These are phyloP conservation scores for Cetraspora pellucida DNA, from an alignment of 192 early-diverging fungal genomes.

Conservation along the genomic window DNA sequence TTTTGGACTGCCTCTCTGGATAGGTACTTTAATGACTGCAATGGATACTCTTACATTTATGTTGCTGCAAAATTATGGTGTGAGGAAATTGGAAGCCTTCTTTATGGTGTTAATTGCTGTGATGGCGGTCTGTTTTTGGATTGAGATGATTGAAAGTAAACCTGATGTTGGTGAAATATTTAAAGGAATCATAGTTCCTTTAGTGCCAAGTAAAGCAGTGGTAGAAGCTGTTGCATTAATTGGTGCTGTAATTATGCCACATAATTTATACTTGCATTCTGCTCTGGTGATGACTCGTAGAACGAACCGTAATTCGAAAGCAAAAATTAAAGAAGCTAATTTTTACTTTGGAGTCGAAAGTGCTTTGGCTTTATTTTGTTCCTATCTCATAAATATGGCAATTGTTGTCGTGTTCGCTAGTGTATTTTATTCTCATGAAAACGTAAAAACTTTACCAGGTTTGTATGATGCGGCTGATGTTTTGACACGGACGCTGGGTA, in stretches of 20 bases:
- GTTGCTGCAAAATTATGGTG: slow-evolving; percentile 62
- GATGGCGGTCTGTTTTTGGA: slow-evolving; percentile 78
- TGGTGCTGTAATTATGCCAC: slow-evolving; percentile 83
- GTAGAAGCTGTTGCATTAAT: slow-evolving; percentile 71
- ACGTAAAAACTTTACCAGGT: slow-evolving; percentile 49
- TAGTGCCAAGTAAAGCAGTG: slow-evolving; percentile 55
- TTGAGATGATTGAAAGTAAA: slow-evolving; percentile 59
- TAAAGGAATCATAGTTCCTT: slow-evolving; percentile 56
- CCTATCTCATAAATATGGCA: slow-evolving; percentile 69
- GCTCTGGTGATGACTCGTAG: slow-evolving; percentile 40
- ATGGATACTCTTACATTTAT: slow-evolving; percentile 81
- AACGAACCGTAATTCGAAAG: slow-evolving; percentile 41
- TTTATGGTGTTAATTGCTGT: slow-evolving; percentile 74
- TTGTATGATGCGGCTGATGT: slow-evolving; percentile 65
- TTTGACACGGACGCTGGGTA: slow-evolving; percentile 61
- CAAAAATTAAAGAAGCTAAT: slow-evolving; percentile 65
- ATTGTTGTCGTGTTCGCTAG: slow-evolving; percentile 70
- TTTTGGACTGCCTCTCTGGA: slow-evolving; percentile 65
- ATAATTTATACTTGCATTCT: slow-evolving; percentile 88
- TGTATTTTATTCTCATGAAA: slow-evolving; percentile 42
- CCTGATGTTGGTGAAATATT: slow-evolving; percentile 53
- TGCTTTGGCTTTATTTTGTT: slow-evolving; percentile 59
- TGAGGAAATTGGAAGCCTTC: slow-evolving; percentile 69
- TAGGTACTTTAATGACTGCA: slow-evolving; percentile 77
- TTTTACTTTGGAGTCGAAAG: slow-evolving; percentile 71